Evolutionary conservation across 441 rosid genomes (phyloP), one percentile per base, ranked within the genome.

Genomic region (Populus tomentosa): DNA sequence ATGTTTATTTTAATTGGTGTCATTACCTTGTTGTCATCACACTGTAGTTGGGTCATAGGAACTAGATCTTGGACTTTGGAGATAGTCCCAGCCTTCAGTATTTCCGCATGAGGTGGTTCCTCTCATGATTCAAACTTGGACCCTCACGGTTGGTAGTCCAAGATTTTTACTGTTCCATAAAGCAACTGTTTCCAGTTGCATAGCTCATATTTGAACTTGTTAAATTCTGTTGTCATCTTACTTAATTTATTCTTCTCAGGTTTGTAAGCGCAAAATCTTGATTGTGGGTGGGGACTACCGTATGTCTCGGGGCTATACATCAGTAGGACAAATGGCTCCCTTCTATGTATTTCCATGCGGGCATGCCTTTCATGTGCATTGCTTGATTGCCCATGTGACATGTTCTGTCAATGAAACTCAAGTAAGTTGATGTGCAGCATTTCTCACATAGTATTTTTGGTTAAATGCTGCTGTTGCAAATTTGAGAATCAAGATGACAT

Each of bases 281-380:
- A 82, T 85, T 36, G 85, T 84, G 74, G 89, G 88, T 20, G 93
- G 87, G 61, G 94, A 90, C 70, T 92, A 87, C 85, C 89, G 90
- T 79, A 86, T 88, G 89, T 85, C 90, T 69, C 90, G 85, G 28
- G 92, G 97, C 61, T 90, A 90, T 83, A 81, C 93, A 71, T 82
- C 97, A 23, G 89, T 86, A 66, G 98, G 99, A 82, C 89, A 94
- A 67, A 86, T 96, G 89, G 95, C 98, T 74, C 96, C 98, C 67
- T 94, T 96, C 84, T 96, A 92, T 80, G 92, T 96, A 68, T 96
- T 96, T 86, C 99, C 99, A 38, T 96, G 98, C 79, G 94, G 97
- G 18, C 98, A 94, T 76, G 87, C 98, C 69, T 96, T 96, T 87
- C 98, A 96, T 82, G 85, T 97, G 13, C 93, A 91, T 70, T 94